Evolutionary conservation across 2,329 filamentous ascomycete species (phyloP).

Genomic region (Thelonectria discophora): DNA sequence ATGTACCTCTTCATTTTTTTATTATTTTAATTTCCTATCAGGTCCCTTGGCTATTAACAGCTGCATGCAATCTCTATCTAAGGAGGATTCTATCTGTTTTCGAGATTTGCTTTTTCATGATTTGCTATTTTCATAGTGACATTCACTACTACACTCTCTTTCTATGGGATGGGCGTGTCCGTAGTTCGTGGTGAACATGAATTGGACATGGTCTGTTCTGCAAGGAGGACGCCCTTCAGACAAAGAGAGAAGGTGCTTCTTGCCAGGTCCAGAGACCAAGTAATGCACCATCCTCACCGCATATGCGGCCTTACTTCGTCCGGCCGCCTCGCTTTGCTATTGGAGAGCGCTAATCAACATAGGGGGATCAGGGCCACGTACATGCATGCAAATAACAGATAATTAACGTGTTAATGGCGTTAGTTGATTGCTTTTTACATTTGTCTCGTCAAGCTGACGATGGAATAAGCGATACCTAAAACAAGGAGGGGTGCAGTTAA

Average conservation of each 20-base stretch:
- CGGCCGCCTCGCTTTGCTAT: background rate
- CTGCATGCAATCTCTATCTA: constrained; percentile 4
- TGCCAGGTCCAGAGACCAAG: background rate
- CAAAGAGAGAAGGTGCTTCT: background rate
- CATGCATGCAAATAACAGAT: background rate
- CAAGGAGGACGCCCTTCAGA: no score
- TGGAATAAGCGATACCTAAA: no score
- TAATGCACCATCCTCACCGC: background rate
- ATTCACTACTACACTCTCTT: constrained; percentile 13
- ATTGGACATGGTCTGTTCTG: no score
- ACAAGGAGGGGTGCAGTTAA: no score
- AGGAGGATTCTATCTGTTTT: constrained; percentile 3
- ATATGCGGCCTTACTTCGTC: background rate
- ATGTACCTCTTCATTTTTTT: background rate
- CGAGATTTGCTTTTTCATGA: no score
- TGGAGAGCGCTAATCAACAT: background rate
- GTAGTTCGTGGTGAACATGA: no score
- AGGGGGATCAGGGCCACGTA: background rate
- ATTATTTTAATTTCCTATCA: constrained; percentile 7
- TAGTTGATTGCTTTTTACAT: background rate
- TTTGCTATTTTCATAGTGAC: constrained; percentile 10
- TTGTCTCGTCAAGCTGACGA: background rate
- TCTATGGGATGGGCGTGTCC: no score
- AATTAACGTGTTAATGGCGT: background rate
- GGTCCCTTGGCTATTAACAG: constrained; percentile 18